These are phyloP conservation scores for Juncus inflexus DNA, from an alignment of 176 grass and related monocot genomes.

Conservation along the genomic window DNA sequence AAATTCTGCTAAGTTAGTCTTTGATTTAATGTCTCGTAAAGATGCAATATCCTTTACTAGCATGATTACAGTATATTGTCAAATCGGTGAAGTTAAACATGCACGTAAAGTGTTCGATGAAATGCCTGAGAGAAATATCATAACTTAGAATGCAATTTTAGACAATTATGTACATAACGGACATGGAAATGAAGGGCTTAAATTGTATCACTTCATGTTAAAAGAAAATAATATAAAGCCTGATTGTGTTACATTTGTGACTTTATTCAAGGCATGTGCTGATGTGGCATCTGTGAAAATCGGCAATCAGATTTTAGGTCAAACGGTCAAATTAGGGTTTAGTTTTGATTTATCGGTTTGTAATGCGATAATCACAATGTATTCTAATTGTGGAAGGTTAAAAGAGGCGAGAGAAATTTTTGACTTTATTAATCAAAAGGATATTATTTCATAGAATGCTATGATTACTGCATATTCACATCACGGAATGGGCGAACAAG, in stretches of 20 bases:
- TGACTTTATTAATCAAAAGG: conserved; percentile 53
- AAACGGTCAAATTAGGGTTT: conserved; percentile 61
- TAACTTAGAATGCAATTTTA: conserved; percentile 92
- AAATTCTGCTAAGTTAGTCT: conserved; percentile 58
- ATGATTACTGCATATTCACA: conserved; percentile 98
- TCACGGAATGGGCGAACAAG: conserved; percentile 79
- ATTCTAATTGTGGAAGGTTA: conserved; percentile 86
- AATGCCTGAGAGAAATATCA: conserved; percentile 67
- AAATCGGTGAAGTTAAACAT: conserved; percentile 53
- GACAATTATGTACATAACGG: conserved; percentile 76
- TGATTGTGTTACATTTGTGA: conserved; percentile 89
- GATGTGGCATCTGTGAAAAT: conserved; percentile 69
- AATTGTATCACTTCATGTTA: conserved; percentile 58
- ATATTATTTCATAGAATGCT: conserved; percentile 95
- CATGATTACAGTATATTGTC: conserved; percentile 94
- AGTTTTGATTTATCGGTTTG: conserved; percentile 52
- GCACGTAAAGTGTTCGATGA: conserved; percentile 62
- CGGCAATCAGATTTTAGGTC: conserved; percentile 64
- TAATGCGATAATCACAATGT: conserved; percentile 91
- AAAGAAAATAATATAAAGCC: conserved; percentile 56
- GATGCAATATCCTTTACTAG: conserved; percentile 94
- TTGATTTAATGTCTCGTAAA: conserved; percentile 57
- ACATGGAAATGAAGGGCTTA: conserved; percentile 83
- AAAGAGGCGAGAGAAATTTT: conserved; percentile 59
- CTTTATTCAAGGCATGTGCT: conserved; percentile 76